Evolutionary conservation across 208 protist species (phyloP), one percentile per base, ranked within the genome.

Genomic region (Trypanosoma melophagium): DNA sequence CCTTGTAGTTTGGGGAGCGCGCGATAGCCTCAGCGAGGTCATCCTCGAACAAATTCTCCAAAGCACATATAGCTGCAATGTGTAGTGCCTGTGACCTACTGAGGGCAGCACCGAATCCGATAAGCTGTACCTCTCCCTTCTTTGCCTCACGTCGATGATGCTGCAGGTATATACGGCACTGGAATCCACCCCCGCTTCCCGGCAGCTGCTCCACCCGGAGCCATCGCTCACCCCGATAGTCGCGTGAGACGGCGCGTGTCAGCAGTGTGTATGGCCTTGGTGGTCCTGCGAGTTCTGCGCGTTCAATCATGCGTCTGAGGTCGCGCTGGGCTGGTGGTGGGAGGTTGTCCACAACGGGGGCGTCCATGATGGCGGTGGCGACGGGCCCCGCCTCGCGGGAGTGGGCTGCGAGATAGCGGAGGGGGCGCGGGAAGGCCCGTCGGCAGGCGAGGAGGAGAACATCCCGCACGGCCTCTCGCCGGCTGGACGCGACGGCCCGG

Each of bases 121-220:
- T 78, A 13, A 96, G 64, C 67, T 96, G 90, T 19, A 77, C 76
- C 41, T 84, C 78, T 0, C 86, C 82, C 38, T 77, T 75, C 40
- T 73, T 76, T 60, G 76, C 66, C 65, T 78, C 69, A 40, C 68
- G 60, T 28, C 24, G 47, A 38, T 73, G 74, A 53, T 79, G 74
- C 41, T 93, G 87, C 44, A 91, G 66, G 53, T 90, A 92, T 55
- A 92, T 77, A 41, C 85, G 85, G 53, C 80, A 93, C 71, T 87
- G 73, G 69, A 83, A 85, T 19, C 54, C 69, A 41, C 71, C 73
- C 35, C 79, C 72, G 7, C 78, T 73, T 45, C 71, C 69, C 9
- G 80, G 58, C 0, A 67, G 45, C 61, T 81, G 84, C 60, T 89
- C 81, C 42, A 92, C 77, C 8, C 86, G 85, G 25, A 92, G 75